phyloP scores from a whole-genome alignment of 805 yeast species.

The Spathaspora boniae region DNA sequence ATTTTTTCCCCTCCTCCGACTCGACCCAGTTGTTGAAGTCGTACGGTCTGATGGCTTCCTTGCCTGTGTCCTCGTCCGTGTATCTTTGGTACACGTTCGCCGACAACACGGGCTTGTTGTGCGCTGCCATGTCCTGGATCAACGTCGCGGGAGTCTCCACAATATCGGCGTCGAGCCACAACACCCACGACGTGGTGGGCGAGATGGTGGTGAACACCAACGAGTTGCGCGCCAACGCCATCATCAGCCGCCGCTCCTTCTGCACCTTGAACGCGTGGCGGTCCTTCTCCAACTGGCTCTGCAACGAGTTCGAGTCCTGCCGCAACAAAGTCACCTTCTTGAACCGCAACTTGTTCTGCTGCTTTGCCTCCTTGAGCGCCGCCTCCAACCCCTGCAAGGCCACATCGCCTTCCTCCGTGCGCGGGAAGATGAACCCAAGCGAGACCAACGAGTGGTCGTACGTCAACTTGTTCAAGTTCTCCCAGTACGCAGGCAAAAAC shows the following conservation, averaged over 20 bases:
- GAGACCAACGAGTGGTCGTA: slow-evolving; percentile 86
- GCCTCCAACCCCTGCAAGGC: slow-evolving; percentile 70
- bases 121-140: slow-evolving; percentile 82
- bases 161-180: slow-evolving; percentile 96
- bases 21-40: slow-evolving; percentile 97
- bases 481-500: slow-evolving; percentile 86
- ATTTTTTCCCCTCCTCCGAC: slow-evolving; percentile 69
- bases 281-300: slow-evolving; percentile 76
- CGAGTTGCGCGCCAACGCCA: slow-evolving; percentile 95
- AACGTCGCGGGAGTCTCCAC: slow-evolving; percentile 81
- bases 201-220: slow-evolving; percentile 82
- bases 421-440: slow-evolving; percentile 88
- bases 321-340: slow-evolving; percentile 83
- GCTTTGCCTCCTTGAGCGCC: slow-evolving; percentile 72
- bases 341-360: slow-evolving; percentile 58
- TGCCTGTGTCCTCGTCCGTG: slow-evolving; percentile 52
- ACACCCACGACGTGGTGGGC: slow-evolving; percentile 89
- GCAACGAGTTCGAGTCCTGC: slow-evolving; percentile 81
- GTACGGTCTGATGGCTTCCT: slow-evolving; percentile 72
- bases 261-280: slow-evolving; percentile 86
- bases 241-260: slow-evolving; percentile 80
- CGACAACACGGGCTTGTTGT: slow-evolving; percentile 81
- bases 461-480: slow-evolving; percentile 64
- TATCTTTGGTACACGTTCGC: slow-evolving; percentile 93
- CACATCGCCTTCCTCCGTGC: slow-evolving; percentile 74